phyloP scores from a whole-genome alignment of 2,329 filamentous ascomycete species.

The Myriosclerotinia scirpicola region DNA sequence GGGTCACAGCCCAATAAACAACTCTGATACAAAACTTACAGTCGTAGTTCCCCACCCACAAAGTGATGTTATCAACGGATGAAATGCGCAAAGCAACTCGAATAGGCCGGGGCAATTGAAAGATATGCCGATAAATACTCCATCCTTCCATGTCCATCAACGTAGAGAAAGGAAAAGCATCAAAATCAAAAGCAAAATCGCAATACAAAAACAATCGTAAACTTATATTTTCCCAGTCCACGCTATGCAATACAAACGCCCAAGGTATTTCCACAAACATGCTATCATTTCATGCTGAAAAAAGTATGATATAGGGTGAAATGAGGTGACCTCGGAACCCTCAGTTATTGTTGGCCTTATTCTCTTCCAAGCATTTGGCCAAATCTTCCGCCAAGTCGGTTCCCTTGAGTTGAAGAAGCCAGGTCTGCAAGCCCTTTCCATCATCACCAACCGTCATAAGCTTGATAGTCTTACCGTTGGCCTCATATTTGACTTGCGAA shows the following conservation, averaged over 20 bases:
- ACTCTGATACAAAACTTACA: slow-evolving; percentile 12
- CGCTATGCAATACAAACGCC: slow-evolving; percentile 17
- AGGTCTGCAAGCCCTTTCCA: slow-evolving; percentile 63
- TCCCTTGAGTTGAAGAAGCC: slow-evolving; percentile 70
- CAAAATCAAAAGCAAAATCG: slow-evolving; percentile 3
- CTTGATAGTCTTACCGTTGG: slow-evolving; percentile 60
- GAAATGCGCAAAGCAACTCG: neutral
- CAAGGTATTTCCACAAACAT: slow-evolving; percentile 13
- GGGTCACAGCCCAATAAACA: slow-evolving; percentile 14
- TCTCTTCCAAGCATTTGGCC: slow-evolving; percentile 30
- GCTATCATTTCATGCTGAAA: slow-evolving; percentile 6
- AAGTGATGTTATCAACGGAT: slow-evolving; percentile 10
- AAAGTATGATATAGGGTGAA: slow-evolving; percentile 6
- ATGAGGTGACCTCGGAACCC: neutral
- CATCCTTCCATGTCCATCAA: slow-evolving; percentile 2
- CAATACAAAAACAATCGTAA: slow-evolving; percentile 11
- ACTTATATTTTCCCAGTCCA: slow-evolving; percentile 12
- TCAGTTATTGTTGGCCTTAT: slow-evolving; percentile 18
- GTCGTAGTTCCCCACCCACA: slow-evolving; percentile 18
- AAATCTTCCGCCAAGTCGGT: slow-evolving; percentile 52
- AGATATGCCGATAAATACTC: slow-evolving; percentile 2
- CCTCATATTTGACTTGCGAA: slow-evolving; percentile 61
- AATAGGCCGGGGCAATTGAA: slow-evolving; percentile 1
- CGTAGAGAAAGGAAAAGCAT: neutral
- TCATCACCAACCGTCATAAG: slow-evolving; percentile 57